These are phyloP conservation scores for Colletotrichum tabaci DNA, from an alignment of 2,329 filamentous ascomycete species.

Conservation along the genomic window DNA sequence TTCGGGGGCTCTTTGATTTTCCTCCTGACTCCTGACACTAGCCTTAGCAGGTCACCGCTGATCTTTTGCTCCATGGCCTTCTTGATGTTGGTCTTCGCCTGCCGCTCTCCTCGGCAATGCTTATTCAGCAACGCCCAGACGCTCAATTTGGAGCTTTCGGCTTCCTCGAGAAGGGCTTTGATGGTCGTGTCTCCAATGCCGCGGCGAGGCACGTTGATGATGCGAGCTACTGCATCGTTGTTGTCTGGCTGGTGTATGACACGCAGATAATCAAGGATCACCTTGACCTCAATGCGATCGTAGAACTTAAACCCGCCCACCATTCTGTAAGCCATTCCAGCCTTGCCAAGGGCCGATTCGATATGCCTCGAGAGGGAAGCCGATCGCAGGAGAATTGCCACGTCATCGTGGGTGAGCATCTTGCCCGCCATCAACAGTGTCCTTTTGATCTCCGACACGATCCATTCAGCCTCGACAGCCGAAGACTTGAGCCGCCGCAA, in stretches of 20 bases:
- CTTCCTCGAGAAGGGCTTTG: slow-evolving; percentile 81
- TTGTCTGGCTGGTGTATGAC: slow-evolving; percentile 88
- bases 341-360: slow-evolving; percentile 84
- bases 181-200: slow-evolving; percentile 86
- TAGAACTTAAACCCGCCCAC: slow-evolving; percentile 92
- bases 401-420: slow-evolving; percentile 81
- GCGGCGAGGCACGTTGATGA: slow-evolving; percentile 88
- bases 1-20: slow-evolving; percentile 49
- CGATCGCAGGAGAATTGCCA: slow-evolving; percentile 90
- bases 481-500: slow-evolving; percentile 81
- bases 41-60: slow-evolving; percentile 64
- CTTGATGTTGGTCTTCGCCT: slow-evolving; percentile 64
- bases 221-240: slow-evolving; percentile 86
- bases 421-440: slow-evolving; percentile 78
- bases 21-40: slow-evolving; percentile 52
- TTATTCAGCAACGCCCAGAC: slow-evolving; percentile 81
- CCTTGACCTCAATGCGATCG: slow-evolving; percentile 89
- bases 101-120: slow-evolving; percentile 66
- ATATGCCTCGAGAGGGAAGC: slow-evolving; percentile 88
- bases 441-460: slow-evolving; percentile 86
- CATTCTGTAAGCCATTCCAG: slow-evolving; percentile 91
- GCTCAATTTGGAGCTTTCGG: slow-evolving; percentile 76
- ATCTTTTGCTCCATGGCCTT: slow-evolving; percentile 68
- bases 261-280: slow-evolving; percentile 88
- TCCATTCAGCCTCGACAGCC: slow-evolving; percentile 86